phyloP scores from a whole-genome alignment of 345 rosid species.

The Populus simonii region DNA sequence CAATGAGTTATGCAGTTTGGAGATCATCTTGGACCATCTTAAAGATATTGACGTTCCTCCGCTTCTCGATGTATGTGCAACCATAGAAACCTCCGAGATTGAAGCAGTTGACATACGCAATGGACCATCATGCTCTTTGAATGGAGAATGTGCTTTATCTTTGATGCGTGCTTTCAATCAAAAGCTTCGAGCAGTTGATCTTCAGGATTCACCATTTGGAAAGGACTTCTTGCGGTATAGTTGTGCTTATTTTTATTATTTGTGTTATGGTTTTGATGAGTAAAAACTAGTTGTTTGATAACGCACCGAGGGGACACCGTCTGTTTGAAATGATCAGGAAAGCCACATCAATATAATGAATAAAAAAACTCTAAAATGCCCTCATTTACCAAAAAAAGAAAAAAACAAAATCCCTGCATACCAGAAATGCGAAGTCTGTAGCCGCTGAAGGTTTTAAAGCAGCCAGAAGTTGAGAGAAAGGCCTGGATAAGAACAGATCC shows the following conservation, averaged over 20 bases:
- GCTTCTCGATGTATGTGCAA: conserved; percentile 57
- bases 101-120: conserved; percentile 61
- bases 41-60: conserved; percentile 67
- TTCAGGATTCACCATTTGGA: conserved; percentile 56
- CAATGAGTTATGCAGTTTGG: conserved; percentile 48
- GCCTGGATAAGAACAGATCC: neutral
- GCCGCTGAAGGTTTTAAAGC: neutral
- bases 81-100: conserved; percentile 57
- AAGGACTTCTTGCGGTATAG: conserved; percentile 65
- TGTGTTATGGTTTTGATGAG: neutral
- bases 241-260: conserved; percentile 14
- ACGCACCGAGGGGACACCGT: neutral
- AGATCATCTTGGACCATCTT: conserved; percentile 53
- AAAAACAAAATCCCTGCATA: neutral
- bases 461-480: neutral
- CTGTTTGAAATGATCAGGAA: neutral
- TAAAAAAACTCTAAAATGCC: neutral
- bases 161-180: conserved; percentile 51
- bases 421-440: neutral
- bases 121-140: conserved; percentile 50
- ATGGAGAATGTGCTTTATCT: conserved; percentile 55
- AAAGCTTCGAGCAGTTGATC: conserved; percentile 65
- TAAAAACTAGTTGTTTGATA: neutral
- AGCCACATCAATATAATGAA: neutral
- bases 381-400: neutral